Evolutionary conservation across 2,329 filamentous ascomycete species (phyloP).

Genomic region (Arthrinium phaeospermum): DNA sequence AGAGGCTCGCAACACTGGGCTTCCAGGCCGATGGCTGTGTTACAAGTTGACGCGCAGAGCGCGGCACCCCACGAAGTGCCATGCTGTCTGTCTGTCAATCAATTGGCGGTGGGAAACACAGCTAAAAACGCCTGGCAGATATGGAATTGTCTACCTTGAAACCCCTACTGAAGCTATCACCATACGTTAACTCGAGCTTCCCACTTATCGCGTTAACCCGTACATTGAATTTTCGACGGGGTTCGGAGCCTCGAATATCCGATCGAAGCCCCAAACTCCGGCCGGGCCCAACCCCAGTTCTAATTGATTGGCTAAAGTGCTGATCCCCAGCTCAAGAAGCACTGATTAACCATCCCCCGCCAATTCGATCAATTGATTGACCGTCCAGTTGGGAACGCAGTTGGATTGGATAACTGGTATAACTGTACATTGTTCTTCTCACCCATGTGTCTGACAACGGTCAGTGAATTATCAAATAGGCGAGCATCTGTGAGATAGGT

Average conservation of each 20-base stretch:
- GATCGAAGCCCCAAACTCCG: neutral
- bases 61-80: conserved; percentile 35
- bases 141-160: neutral
- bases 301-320: neutral
- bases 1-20: conserved; percentile 31
- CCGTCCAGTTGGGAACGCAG: neutral
- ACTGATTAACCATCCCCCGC: neutral
- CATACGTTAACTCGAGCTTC: conserved; percentile 6
- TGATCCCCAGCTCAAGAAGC: neutral
- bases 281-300: neutral
- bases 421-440: too few relatives aligned
- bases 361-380: too few relatives aligned
- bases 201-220: neutral
- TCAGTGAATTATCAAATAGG: too few relatives aligned
- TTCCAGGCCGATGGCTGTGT: conserved; percentile 30
- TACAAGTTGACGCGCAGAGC: conserved; percentile 35
- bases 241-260: conserved; percentile 18
- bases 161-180: conserved; percentile 19
- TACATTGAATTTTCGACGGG: conserved; percentile 21
- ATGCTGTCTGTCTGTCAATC: neutral
- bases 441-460: too few relatives aligned
- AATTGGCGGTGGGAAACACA: neutral
- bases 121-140: neutral
- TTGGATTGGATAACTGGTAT: neutral
- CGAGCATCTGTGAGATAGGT: neutral